Conservation (phyloP, 140 eudicot genomes). For the Anethum foeniculum region DNA sequence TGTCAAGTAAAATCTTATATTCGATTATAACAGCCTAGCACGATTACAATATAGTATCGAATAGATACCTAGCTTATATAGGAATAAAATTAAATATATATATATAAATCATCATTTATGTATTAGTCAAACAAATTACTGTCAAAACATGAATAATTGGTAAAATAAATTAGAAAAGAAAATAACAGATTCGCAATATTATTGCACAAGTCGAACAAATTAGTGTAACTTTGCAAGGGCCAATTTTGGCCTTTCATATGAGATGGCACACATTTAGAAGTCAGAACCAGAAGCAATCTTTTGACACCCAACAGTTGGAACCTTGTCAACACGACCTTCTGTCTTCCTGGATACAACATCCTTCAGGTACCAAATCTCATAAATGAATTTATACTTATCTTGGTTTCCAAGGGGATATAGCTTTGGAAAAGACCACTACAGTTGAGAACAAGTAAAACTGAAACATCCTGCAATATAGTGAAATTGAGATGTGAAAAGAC, state of each 20-base stretch:
- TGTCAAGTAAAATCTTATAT: no score
- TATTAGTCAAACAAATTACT: not conserved
- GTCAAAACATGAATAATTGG: no score
- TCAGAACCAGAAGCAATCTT: not conserved
- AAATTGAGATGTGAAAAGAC: not conserved
- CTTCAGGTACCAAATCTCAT: not conserved
- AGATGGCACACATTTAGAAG: not conserved
- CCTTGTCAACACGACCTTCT: not conserved
- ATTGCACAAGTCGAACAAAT: no score
- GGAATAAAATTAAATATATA: no score
- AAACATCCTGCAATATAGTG: not conserved
- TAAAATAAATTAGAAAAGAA: no score
- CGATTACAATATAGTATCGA: no score
- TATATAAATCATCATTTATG: no score
- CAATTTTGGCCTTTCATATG: not conserved
- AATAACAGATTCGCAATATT: no score
- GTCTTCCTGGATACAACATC: not conserved
- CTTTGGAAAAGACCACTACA: not conserved
- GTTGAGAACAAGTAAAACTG: not conserved
- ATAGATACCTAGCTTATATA: no score
- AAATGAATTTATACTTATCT: not conserved
- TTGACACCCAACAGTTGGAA: not conserved
- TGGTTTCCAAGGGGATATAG: not conserved
- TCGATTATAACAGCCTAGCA: no score
- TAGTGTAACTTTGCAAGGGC: not conserved